Percentiles rank a stretch among this genome's conserved stretches.
Conservation (phyloP, 176 grass and related monocot genomes). For the Rhynchospora pubera region DNA sequence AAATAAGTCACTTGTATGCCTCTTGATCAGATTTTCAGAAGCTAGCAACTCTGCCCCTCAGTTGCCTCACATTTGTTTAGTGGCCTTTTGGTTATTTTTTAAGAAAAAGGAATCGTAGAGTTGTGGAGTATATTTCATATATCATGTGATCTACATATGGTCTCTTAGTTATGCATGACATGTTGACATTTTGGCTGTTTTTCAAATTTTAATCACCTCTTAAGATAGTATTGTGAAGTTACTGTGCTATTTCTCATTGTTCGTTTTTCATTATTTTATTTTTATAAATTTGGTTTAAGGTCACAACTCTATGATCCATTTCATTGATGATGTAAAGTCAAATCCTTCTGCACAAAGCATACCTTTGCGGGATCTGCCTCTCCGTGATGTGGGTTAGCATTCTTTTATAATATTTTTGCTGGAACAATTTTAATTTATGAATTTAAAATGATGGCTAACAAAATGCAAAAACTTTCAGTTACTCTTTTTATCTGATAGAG, state of each 20-base stretch:
- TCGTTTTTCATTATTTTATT: constrained; percentile 22
- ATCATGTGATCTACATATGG: neutral
- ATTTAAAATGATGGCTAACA: constrained; percentile 29
- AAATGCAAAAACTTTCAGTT: constrained; percentile 52
- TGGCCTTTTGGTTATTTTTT: neutral
- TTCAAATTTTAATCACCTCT: neutral
- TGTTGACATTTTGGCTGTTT: neutral
- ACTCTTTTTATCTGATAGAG: constrained; percentile 85
- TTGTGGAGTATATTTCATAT: neutral
- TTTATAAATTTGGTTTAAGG: constrained; percentile 35
- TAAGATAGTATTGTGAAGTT: neutral
- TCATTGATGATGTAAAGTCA: constrained; percentile 79
- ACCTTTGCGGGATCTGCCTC: constrained; percentile 79
- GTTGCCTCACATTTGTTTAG: neutral
- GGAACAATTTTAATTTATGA: constrained; percentile 19
- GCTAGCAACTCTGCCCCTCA: neutral
- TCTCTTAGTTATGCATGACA: neutral
- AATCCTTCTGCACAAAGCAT: constrained; percentile 80
- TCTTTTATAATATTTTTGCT: constrained; percentile 58
- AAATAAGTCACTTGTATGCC: neutral
- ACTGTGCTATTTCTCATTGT: neutral
- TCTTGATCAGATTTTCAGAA: neutral
- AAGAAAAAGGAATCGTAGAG: neutral
- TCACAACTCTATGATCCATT: constrained; percentile 97
- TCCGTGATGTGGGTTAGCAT: constrained; percentile 99